Percentiles rank a stretch among this genome's conserved stretches.
Evolutionary conservation across 805 yeast genomes (phyloP).

Genomic region (Ogataea parapolymorpha): DNA sequence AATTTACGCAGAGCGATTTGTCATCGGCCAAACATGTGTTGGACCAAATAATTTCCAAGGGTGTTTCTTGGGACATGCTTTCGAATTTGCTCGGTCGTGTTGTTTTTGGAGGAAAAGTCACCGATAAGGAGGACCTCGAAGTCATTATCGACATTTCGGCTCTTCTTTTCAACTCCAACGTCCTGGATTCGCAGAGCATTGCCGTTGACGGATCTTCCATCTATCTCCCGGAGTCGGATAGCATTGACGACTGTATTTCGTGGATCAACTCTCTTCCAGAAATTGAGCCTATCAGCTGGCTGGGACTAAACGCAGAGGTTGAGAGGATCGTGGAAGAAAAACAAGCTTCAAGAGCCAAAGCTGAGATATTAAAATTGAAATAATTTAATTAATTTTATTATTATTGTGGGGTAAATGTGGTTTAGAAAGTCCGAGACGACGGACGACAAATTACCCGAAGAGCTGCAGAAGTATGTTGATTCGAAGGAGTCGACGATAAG

Average conservation of each 20-base stretch:
- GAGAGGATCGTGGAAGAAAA: slow-evolving; percentile 6
- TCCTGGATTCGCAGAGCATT: slow-evolving; percentile 41
- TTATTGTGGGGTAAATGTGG: slow-evolving; percentile 10
- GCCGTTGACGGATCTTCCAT: slow-evolving; percentile 29
- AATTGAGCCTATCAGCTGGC: slow-evolving; percentile 37
- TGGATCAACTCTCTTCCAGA: slow-evolving; percentile 59
- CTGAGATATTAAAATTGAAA: background rate
- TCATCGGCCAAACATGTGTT: slow-evolving; percentile 45
- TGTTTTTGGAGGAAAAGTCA: slow-evolving; percentile 66
- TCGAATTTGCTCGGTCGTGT: slow-evolving; percentile 48
- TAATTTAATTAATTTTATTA: background rate
- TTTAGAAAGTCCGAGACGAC: slow-evolving; percentile 2
- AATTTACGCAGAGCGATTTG: slow-evolving; percentile 73
- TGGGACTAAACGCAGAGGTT: slow-evolving; percentile 23
- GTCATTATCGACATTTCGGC: slow-evolving; percentile 35
- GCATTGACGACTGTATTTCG: slow-evolving; percentile 29
- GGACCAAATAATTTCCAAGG: slow-evolving; percentile 35
- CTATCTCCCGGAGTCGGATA: slow-evolving; percentile 47
- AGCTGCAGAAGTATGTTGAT: slow-evolving; percentile 25
- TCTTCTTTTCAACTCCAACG: slow-evolving; percentile 35
- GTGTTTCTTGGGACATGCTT: slow-evolving; percentile 54
- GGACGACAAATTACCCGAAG: slow-evolving; percentile 20
- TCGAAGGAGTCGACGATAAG: slow-evolving; percentile 26
- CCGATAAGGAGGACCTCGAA: slow-evolving; percentile 38
- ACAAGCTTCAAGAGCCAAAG: slow-evolving; percentile 8